Conservation (phyloP, 2,329 filamentous ascomycete species). For the Zelopaecilomyces penicillatus region DNA sequence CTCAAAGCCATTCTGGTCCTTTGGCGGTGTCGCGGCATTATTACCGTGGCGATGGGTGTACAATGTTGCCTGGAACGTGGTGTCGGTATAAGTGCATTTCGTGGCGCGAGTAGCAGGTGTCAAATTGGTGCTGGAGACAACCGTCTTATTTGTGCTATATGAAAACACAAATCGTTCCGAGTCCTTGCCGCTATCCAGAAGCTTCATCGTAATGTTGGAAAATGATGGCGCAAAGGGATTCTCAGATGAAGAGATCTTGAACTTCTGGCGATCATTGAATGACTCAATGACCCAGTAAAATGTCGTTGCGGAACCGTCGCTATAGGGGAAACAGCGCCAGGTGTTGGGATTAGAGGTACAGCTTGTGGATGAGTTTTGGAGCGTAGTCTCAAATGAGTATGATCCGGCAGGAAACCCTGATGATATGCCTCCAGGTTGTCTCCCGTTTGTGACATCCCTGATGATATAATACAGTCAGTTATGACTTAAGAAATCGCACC, state of each 20-base stretch:
- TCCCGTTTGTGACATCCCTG: not conserved
- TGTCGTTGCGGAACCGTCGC: slow-evolving; percentile 33
- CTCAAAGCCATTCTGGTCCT: slow-evolving; percentile 8
- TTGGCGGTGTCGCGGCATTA: not conserved
- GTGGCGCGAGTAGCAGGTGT: slow-evolving; percentile 35
- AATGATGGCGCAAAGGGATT: slow-evolving; percentile 52
- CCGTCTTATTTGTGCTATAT: slow-evolving; percentile 42
- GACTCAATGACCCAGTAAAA: slow-evolving; percentile 55
- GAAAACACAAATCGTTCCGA: slow-evolving; percentile 52
- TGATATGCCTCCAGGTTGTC: not conserved
- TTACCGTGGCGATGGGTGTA: slow-evolving; percentile 41
- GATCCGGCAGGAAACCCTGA: slow-evolving; percentile 49
- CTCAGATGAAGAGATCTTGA: slow-evolving; percentile 45
- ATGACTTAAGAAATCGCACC: too few species aligned
- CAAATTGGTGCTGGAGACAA: slow-evolving; percentile 38
- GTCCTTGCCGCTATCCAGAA: slow-evolving; percentile 37
- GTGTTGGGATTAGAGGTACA: slow-evolving; percentile 51
- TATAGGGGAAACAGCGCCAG: slow-evolving; percentile 55
- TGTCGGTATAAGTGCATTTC: slow-evolving; percentile 51
- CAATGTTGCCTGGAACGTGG: slow-evolving; percentile 46
- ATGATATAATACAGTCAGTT: too few species aligned
- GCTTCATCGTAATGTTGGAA: slow-evolving; percentile 38
- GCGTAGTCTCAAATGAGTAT: slow-evolving; percentile 52
- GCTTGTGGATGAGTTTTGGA: slow-evolving; percentile 41
- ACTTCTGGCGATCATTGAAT: slow-evolving; percentile 28